Evolutionary conservation across 129 eudicot species (phyloP).

Genomic region (Oenanthe sinensis): DNA sequence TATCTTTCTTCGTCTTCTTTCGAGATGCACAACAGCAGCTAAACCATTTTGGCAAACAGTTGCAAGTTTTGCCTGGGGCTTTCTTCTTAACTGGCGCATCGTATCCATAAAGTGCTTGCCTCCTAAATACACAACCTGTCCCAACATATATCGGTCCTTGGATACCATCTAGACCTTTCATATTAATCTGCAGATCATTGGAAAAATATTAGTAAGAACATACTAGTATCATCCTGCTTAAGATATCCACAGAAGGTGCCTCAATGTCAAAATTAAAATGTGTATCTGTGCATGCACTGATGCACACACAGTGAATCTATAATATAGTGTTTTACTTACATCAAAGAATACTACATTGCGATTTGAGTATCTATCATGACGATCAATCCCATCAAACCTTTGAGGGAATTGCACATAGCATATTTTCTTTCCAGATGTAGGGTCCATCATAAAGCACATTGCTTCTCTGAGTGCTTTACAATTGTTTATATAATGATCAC

Average conservation of each 20-base stretch:
- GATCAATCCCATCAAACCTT: constrained; percentile 43
- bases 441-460: constrained; percentile 53
- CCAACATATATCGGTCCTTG: constrained; percentile 42
- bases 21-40: constrained; percentile 18
- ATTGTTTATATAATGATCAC: constrained; percentile 45
- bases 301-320: background rate
- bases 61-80: constrained; percentile 24
- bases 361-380: constrained; percentile 36
- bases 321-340: constrained; percentile 16
- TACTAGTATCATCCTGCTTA: background rate
- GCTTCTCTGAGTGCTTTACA: constrained; percentile 43
- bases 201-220: background rate
- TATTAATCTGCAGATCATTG: constrained; percentile 23
- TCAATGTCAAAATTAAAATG: too few species aligned
- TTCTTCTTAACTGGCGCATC: constrained; percentile 31
- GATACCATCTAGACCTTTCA: constrained; percentile 45
- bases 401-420: constrained; percentile 45
- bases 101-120: constrained; percentile 29
- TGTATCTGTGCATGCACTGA: too few species aligned
- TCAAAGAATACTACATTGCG: constrained; percentile 47
- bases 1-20: constrained; percentile 13
- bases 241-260: background rate
- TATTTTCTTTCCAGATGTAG: constrained; percentile 37
- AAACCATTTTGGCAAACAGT: constrained; percentile 31
- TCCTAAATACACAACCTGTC: constrained; percentile 30